Percentiles rank a stretch among this genome's conserved stretches.
These are phyloP conservation scores for Apiospora sp. DNA, from an alignment of 2,329 filamentous ascomycete species.

Conservation along the genomic window DNA sequence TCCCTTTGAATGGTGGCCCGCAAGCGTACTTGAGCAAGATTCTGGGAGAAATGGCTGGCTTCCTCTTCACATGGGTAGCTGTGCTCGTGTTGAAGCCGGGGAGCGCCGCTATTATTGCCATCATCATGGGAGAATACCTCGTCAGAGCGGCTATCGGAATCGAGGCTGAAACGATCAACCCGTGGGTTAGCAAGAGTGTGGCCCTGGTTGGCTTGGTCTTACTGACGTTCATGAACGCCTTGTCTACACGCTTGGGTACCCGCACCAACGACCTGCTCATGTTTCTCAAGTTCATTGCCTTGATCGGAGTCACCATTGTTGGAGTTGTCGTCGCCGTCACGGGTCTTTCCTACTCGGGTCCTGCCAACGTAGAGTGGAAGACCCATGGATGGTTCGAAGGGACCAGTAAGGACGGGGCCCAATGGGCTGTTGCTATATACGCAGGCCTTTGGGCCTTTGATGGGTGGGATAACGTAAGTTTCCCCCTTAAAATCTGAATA, in stretches of 20 bases:
- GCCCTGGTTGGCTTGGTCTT: conserved; percentile 77
- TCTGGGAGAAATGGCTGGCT: conserved; percentile 90
- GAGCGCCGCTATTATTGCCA: conserved; percentile 90
- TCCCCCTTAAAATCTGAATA: background rate
- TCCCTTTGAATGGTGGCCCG: conserved; percentile 92
- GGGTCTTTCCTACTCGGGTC: conserved; percentile 79
- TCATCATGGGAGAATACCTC: conserved; percentile 98
- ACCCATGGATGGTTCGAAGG: conserved; percentile 86
- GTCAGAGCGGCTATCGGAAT: conserved; percentile 86
- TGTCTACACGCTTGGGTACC: conserved; percentile 89
- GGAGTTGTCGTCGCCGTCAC: conserved; percentile 91
- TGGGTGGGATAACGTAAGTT: conserved; percentile 93
- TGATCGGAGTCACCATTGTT: conserved; percentile 85
- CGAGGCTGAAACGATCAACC: conserved; percentile 81
- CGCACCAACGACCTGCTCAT: conserved; percentile 91
- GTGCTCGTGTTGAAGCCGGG: conserved; percentile 95
- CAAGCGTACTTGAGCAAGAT: conserved; percentile 97
- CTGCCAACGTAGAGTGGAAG: conserved; percentile 87
- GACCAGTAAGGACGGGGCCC: conserved; percentile 80
- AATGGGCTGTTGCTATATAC: conserved; percentile 94
- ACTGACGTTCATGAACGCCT: conserved; percentile 87
- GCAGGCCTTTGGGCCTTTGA: conserved; percentile 98
- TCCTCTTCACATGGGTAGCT: conserved; percentile 96
- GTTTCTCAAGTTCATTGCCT: conserved; percentile 93
- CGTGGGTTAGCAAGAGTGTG: conserved; percentile 90